Evolutionary conservation across 495 filamentous ascomycete genomes (phyloP).

Genomic region (Opeltia flavorubescens): DNA sequence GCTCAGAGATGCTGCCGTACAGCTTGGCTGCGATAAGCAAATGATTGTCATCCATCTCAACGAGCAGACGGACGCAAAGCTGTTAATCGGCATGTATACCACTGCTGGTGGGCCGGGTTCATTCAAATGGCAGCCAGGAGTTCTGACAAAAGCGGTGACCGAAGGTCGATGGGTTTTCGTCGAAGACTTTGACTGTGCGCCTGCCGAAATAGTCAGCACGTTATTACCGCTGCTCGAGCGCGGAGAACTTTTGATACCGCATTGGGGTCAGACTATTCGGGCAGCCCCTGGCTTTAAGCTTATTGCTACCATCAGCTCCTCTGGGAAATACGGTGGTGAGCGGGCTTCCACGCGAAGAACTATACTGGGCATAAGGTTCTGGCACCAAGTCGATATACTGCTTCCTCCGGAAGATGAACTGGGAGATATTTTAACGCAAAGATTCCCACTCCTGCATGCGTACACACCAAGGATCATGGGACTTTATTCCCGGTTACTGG

Average conservation of each 20-base stretch:
- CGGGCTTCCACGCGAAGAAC: constrained; percentile 39
- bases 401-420: constrained; percentile 59
- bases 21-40: constrained; percentile 53
- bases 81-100: constrained; percentile 85
- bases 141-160: constrained; percentile 80
- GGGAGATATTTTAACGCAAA: constrained; percentile 51
- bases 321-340: constrained; percentile 53
- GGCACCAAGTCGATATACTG: constrained; percentile 57
- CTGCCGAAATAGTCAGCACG: constrained; percentile 86
- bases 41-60: constrained; percentile 91
- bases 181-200: constrained; percentile 90
- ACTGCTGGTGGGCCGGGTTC: constrained; percentile 71
- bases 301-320: constrained; percentile 77
- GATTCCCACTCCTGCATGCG: constrained; percentile 52
- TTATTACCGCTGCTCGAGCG: constrained; percentile 82
- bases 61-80: constrained; percentile 93
- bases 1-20: constrained; percentile 67
- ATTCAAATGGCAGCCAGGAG: constrained; percentile 86
- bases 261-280: constrained; percentile 68
- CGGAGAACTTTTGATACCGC: constrained; percentile 73
- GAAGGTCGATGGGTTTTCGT: constrained; percentile 95
- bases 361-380: constrained; percentile 68
- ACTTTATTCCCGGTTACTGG: constrained; percentile 50
- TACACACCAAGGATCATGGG: constrained; percentile 58
- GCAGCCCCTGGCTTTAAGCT: constrained; percentile 75